Conservation (phyloP, 805 yeast species). For the Jamesozyma hellenica region DNA sequence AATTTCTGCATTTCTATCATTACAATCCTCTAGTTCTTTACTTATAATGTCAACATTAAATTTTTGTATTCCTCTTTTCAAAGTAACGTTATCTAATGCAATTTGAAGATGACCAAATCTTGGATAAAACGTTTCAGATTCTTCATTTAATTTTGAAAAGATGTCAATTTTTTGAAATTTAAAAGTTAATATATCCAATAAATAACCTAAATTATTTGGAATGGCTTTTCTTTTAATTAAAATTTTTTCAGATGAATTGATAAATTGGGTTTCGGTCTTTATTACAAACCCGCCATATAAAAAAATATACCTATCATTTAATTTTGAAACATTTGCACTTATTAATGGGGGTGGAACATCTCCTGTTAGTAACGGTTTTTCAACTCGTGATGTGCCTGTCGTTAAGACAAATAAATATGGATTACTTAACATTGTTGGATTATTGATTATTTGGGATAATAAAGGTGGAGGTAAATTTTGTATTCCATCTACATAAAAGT, state of each 20-base stretch:
- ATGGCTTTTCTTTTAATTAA: constrained; percentile 34
- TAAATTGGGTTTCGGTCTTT: constrained; percentile 27
- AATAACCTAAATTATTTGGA: constrained; percentile 44
- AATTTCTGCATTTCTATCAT: neutral
- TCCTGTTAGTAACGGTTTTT: constrained; percentile 28
- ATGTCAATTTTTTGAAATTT: constrained; percentile 41
- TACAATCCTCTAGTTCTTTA: neutral
- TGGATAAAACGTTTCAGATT: too few species aligned
- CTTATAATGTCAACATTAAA: too few species aligned
- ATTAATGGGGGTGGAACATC: constrained; percentile 44
- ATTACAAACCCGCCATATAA: constrained; percentile 59
- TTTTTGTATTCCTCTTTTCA: too few species aligned
- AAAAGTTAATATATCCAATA: constrained; percentile 44
- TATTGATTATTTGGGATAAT: constrained; percentile 31
- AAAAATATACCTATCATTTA: constrained; percentile 48
- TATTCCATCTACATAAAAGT: constrained; percentile 31
- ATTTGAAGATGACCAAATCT: constrained; percentile 35
- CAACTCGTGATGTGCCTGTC: constrained; percentile 32
- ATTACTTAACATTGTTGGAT: constrained; percentile 35
- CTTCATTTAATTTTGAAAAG: constrained; percentile 9
- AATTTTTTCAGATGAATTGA: constrained; percentile 26
- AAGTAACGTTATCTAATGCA: too few species aligned
- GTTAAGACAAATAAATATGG: constrained; percentile 30
- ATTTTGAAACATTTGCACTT: constrained; percentile 37
- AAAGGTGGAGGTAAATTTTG: constrained; percentile 39